Evolutionary conservation across 257 asterid genomes (phyloP), one percentile per base, ranked within the genome.

Genomic region (Lithospermum erythrorhizon): DNA sequence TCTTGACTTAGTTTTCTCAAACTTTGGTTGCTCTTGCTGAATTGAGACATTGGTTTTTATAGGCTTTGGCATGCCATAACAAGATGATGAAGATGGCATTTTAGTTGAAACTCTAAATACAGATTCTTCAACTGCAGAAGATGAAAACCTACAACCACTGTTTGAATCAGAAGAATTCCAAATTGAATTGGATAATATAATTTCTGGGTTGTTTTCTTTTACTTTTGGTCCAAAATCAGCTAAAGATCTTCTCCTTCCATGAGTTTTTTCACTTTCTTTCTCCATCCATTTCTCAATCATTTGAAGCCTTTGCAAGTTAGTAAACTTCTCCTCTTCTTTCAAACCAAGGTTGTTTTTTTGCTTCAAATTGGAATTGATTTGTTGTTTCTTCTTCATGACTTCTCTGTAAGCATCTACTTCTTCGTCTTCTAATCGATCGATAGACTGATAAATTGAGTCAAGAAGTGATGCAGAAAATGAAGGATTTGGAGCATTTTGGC

Each of bases 281-380:
- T 83, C 93, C 93, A 83, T 87, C 96, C 96, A 90, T 53, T 83
- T 87, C 82, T 90, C 96, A 51, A 87, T 81, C 87, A 83, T 76
- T 70, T 84, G 78, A 9, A 82, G 83, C 27, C 96, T 79, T 58
- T 70, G 87, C 65, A 76, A 81, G 61, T 75, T 81, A 18, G 82
- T 89, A 76, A 76, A 73, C 8, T 79, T 89, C 35, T 78, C 89
- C 7, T 74, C 78, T 32, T 71, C 78, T 55, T 73, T 16, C 54
- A 35, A 25, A 55, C 10, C n/a, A 56, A 23, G 49, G 14, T 41
- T 41, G 15, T 30, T 10, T 23, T 56, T 17, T 8, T 19, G 2
- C 30, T 56, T 19, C 27, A 53, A 22, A 15, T 11, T 56, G 37
- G 6, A 14, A n/a, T 23, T 14, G 4, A 5, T 52, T 52, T 52